Evolutionary conservation across 768 basidiomycete genomes (phyloP), one percentile per base, ranked within the genome.

Genomic region (Kwoniella sp.): DNA sequence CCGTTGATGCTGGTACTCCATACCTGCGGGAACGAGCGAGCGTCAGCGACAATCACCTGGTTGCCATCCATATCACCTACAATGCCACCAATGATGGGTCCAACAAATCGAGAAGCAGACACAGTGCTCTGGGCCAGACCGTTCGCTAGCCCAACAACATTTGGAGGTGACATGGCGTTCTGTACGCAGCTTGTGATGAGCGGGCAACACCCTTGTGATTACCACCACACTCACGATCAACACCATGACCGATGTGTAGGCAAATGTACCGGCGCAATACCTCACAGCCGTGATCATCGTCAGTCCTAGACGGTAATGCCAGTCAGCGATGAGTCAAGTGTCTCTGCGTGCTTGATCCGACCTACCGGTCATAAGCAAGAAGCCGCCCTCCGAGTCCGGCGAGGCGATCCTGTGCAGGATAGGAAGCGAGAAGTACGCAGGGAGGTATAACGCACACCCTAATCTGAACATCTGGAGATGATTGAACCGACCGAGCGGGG

Each of bases 111-210:
- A 3, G 92, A 89, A 22, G 93, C 82, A 59, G 89, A 91, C 57
- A 93, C 92, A 27, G 89, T 87, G 66, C 89, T 91, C 74, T 99
- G 95, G 0, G 91, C 95, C 19, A 93, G 83, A 15, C 93, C 95
- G 68, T 98, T 99, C 9, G 93, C 89, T 53, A 89, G 83, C 6
- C 90, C 89, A 33, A 98, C 83, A 7, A 89, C 83, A 32, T 80
- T 80, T 1, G 91, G 89, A 2, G 93, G 91, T 0, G 91, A 89
- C 87, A 93, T 66, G 40, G 60, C 67, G 50, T 69, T 69, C 22
- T 42, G 43, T n/a, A 19, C 11, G 17, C 26, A 44, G 19, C 3
- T 31, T 7, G 22, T 15, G 37, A 19, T 20, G 37, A 6, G 34
- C 15, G 23, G 46, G 46, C 41, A 49, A 41, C 17, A 50, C 19